Conservation (phyloP, 805 yeast genomes). For the Candida broadrunensis region DNA sequence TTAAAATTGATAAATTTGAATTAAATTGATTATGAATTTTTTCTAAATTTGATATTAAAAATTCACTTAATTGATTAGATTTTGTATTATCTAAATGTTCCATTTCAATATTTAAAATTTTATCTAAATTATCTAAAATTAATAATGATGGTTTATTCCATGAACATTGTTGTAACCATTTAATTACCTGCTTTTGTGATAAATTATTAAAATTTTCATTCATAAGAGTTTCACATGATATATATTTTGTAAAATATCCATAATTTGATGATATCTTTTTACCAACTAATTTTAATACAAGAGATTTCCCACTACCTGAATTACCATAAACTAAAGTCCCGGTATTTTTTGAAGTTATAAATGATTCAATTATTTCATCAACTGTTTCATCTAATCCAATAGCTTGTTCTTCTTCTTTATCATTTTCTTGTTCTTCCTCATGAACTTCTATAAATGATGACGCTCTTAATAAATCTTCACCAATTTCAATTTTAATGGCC, state of each 20-base stretch:
- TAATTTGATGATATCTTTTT: slow-evolving; percentile 30
- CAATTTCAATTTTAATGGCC: slow-evolving; percentile 43
- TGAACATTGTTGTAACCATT: slow-evolving; percentile 49
- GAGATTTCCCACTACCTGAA: slow-evolving; percentile 80
- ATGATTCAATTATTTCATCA: slow-evolving; percentile 32
- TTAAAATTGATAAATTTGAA: slow-evolving; percentile 52
- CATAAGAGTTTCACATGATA: slow-evolving; percentile 54
- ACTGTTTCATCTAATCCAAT: slow-evolving; percentile 58
- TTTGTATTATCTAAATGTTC: slow-evolving; percentile 57
- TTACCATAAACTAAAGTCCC: slow-evolving; percentile 70
- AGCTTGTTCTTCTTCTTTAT: slow-evolving; percentile 20
- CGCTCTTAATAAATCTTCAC: slow-evolving; percentile 45
- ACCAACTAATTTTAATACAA: slow-evolving; percentile 44
- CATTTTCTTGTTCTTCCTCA: slow-evolving; percentile 11
- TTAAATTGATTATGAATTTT: slow-evolving; percentile 43
- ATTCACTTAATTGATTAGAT: slow-evolving; percentile 65
- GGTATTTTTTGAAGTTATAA: slow-evolving; percentile 41
- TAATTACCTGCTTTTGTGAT: slow-evolving; percentile 39
- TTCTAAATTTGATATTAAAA: slow-evolving; percentile 44
- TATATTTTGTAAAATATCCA: slow-evolving; percentile 45
- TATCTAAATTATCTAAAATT: slow-evolving; percentile 76
- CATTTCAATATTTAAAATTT: slow-evolving; percentile 63
- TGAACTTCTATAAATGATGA: slow-evolving; percentile 33
- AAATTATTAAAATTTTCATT: slow-evolving; percentile 51
- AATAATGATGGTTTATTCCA: slow-evolving; percentile 81